Base-by-base conservation (phyloP, 371 early-diverging fungal genomes). In the Mucor piriformis region DNA sequence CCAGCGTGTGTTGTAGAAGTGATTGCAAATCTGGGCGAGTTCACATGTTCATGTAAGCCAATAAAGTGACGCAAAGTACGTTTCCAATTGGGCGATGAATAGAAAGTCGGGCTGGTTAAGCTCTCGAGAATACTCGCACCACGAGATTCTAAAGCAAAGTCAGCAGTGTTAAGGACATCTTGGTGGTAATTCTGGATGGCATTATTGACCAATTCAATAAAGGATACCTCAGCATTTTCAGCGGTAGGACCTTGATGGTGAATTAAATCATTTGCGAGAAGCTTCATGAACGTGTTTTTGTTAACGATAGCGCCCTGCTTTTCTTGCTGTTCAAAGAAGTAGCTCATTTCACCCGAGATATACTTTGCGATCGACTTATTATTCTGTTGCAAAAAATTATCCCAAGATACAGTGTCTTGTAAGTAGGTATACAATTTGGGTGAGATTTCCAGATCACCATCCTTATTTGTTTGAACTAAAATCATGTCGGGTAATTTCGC, bases 61-160 rank as follows among this genome's bases (percentile, higher is more conserved):
- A 29, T 6, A 6, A 29, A 29, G 8, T 8, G 6, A 29, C 29
- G 29, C 29, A 29, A 0, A 29, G 8, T 29, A 29, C 4, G 49
- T 12, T 43, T n/a, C 62, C 62, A 62, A 4, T 16, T 13, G 0
- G 50, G 25, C 2, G 50, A 6, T 5, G 44, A 24, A 8, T 43
- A 23, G 21, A 33, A 62, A 3, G 63, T 63, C 3, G 33, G 2
- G 3, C 57, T 56, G 6, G 92, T 91, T 18, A 82, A 76, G 0
- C 54, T 54, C 18, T 82, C 78, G 8, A 92, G 75, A 34, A 91
- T 74, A 16, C 79, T 77, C 5, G 83, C 88, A 0, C 92, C 92
- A 0, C 83, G 83, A 2, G 88, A 79, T 16, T 61, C 67, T 27
- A 89, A 61, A 0, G 92, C 92, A 71, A 82, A 92, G 69, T 92